phyloP scores from a whole-genome alignment of 306 rosid genomes.

The Sesbania bispinosa region DNA sequence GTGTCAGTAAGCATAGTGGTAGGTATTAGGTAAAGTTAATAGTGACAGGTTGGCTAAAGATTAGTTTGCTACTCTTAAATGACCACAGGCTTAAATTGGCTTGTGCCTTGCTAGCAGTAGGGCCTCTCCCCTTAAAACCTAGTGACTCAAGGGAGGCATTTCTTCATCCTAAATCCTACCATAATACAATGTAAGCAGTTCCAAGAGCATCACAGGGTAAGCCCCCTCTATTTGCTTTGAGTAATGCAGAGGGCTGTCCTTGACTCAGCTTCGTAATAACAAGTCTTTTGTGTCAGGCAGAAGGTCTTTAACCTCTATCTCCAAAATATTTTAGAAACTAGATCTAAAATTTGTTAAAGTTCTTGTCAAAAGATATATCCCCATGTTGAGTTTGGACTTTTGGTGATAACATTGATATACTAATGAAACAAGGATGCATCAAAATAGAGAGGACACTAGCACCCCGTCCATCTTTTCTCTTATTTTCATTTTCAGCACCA shows the following conservation, averaged over 20 bases:
- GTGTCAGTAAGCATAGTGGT: background rate
- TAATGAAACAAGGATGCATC: background rate
- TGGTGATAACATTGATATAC: background rate
- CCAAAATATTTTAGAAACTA: background rate
- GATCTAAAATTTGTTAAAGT: background rate
- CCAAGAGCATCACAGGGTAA: background rate
- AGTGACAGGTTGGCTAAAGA: background rate
- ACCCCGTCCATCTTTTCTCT: background rate
- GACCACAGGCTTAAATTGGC: background rate
- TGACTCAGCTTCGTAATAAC: background rate
- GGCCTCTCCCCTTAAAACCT: background rate
- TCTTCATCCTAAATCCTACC: background rate
- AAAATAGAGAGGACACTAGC: background rate
- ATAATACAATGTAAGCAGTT: background rate
- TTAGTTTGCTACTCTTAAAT: background rate
- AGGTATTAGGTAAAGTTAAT: background rate
- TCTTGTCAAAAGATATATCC: background rate
- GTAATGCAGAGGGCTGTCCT: background rate
- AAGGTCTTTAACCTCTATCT: background rate
- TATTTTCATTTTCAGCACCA: background rate
- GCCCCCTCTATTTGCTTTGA: background rate
- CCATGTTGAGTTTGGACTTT: background rate
- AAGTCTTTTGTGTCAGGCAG: background rate
- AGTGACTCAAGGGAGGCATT: background rate
- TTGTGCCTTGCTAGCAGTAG: background rate